Evolutionary conservation across 305 asterid genomes (phyloP).

Genomic region (Plantago coronopus): DNA sequence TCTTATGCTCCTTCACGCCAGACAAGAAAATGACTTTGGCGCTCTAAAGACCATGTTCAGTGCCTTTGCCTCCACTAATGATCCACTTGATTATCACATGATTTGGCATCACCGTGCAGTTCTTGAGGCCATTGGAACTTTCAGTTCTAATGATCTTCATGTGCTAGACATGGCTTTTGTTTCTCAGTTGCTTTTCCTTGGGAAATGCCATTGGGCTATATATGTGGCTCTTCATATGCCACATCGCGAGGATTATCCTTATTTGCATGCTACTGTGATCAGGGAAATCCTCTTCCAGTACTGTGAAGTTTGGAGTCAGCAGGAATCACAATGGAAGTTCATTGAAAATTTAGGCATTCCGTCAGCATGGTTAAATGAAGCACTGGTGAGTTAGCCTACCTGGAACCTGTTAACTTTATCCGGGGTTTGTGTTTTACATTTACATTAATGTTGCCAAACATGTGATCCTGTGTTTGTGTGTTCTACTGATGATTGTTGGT

Average conservation of each 20-base stretch:
- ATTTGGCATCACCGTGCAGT: constrained; percentile 97
- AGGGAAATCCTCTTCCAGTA: constrained; percentile 89
- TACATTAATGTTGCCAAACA: constrained; percentile 7
- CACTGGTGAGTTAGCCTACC: constrained; percentile 59
- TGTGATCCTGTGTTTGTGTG: constrained; percentile 16
- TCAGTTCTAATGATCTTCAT: constrained; percentile 85
- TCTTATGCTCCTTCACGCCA: constrained; percentile 92
- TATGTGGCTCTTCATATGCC: constrained; percentile 93
- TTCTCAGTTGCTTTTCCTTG: constrained; percentile 82
- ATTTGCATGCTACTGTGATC: constrained; percentile 58
- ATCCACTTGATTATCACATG: constrained; percentile 97
- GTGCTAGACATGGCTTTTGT: constrained; percentile 83
- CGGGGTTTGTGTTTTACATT: constrained; percentile 2
- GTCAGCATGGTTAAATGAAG: constrained; percentile 89
- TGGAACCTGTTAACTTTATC: constrained; percentile 16
- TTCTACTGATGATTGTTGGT: constrained; percentile 15
- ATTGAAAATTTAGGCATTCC: constrained; percentile 85
- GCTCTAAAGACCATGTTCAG: constrained; percentile 86
- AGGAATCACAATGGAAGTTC: constrained; percentile 62
- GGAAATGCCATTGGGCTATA: constrained; percentile 96
- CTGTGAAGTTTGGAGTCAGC: constrained; percentile 81
- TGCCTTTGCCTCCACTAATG: constrained; percentile 83
- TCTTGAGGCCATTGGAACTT: constrained; percentile 86
- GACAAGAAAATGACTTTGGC: constrained; percentile 65
- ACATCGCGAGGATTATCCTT: constrained; percentile 82